Evolutionary conservation across 768 basidiomycete genomes (phyloP).

Genomic region (Kwoniella pini): DNA sequence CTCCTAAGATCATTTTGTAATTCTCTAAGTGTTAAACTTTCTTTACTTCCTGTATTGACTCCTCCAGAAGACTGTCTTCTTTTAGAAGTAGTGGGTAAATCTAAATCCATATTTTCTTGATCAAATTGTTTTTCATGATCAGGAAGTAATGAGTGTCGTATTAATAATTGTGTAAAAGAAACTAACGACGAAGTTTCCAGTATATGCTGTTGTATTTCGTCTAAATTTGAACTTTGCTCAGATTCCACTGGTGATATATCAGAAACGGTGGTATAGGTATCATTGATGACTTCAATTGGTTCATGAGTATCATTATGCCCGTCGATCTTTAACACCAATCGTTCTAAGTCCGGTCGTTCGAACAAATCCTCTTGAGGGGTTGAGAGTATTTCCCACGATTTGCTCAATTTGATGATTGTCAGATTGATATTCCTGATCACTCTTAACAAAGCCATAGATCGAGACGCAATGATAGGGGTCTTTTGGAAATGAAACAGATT

Average conservation of each 20-base stretch:
- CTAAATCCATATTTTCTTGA: constrained; percentile 13
- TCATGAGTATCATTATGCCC: constrained; percentile 1
- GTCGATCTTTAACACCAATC: background rate
- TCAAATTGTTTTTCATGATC: constrained; percentile 4
- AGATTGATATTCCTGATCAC: constrained; percentile 70
- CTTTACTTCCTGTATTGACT: background rate
- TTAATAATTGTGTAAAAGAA: constrained; percentile 18
- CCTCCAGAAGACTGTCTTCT: background rate
- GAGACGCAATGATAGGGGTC: constrained; percentile 69
- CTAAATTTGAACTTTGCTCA: too few species aligned
- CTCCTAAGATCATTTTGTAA: constrained; percentile 16
- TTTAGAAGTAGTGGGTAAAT: background rate
- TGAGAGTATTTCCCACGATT: constrained; percentile 29
- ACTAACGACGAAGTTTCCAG: constrained; percentile 15
- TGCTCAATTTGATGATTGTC: constrained; percentile 60
- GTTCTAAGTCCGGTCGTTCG: background rate
- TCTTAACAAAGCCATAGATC: constrained; percentile 71
- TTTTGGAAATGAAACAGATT: constrained; percentile 64
- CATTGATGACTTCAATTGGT: constrained; percentile 25
- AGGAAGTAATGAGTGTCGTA: constrained; percentile 16
- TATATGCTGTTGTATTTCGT: background rate
- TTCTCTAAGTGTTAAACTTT: constrained; percentile 18
- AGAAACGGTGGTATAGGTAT: constrained; percentile 9
- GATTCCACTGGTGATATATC: background rate
- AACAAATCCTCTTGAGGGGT: too few species aligned